These are phyloP conservation scores for Lagenaria siceraria DNA, from an alignment of 306 rosid species.

Conservation along the genomic window DNA sequence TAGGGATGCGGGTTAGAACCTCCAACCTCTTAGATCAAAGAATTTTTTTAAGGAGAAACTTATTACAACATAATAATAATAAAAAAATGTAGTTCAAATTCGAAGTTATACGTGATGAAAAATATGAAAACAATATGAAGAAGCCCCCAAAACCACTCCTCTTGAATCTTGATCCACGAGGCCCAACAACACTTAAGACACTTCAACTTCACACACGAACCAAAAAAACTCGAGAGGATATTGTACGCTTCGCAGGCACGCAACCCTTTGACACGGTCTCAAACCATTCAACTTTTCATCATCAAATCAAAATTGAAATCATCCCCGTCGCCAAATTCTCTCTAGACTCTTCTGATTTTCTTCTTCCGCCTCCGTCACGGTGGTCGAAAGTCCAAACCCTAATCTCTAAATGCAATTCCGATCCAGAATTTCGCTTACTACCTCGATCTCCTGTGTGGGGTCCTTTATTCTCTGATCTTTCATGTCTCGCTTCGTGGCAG, in stretches of 20 bases:
- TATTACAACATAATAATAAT: no score
- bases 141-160: no score
- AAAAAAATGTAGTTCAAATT: no score
- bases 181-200: background rate
- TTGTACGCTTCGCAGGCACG: background rate
- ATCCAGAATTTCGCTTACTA: slow-evolving; percentile 17
- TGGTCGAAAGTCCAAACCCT: background rate
- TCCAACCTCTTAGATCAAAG: no score
- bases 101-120: no score
- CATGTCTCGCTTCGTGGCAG: background rate
- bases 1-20: no score
- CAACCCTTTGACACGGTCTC: background rate
- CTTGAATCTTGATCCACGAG: background rate
- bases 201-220: background rate
- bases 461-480: background rate
- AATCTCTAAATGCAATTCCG: background rate
- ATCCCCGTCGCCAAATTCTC: slow-evolving; percentile 28
- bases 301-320: background rate
- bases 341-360: slow-evolving; percentile 12
- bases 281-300: background rate
- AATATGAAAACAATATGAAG: no score
- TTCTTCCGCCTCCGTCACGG: background rate
- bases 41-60: no score
- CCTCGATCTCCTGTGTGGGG: slow-evolving; percentile 9
- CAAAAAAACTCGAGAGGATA: background rate